Evolutionary conservation across 345 rosid genomes (phyloP).

Genomic region (Carallia pectinifolia): DNA sequence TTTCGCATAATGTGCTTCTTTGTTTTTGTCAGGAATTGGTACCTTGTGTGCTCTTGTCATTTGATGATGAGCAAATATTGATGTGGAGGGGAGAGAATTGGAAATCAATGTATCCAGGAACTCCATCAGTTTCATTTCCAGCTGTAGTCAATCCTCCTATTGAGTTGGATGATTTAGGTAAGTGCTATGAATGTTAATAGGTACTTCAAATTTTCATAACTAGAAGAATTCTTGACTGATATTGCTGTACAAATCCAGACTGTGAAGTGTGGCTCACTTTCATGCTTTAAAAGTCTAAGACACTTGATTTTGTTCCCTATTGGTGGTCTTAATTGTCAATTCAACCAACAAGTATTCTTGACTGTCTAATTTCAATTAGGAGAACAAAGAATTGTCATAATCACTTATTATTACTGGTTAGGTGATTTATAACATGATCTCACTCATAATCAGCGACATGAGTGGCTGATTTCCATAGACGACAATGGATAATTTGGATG

Average conservation of each 20-base stretch:
- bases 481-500: no score
- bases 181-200: constrained; percentile 12
- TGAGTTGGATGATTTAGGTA: constrained; percentile 41
- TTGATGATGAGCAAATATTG: constrained; percentile 84
- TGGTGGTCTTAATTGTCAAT: no score
- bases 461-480: no score
- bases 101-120: constrained; percentile 60
- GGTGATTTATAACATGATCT: no score
- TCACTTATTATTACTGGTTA: no score
- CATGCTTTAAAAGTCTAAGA: not conserved
- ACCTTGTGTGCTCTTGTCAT: constrained; percentile 86
- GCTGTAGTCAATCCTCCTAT: constrained; percentile 25
- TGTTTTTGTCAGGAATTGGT: constrained; percentile 61
- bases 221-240: not conserved
- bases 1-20: constrained; percentile 2
- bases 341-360: no score
- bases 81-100: constrained; percentile 90
- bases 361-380: no score
- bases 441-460: no score
- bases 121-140: constrained; percentile 35
- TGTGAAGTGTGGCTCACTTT: not conserved
- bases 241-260: not conserved
- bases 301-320: not conserved
- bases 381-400: no score
- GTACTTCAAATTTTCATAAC: not conserved